phyloP scores from a whole-genome alignment of 768 basidiomycete species.

The Tricholoma sp. region DNA sequence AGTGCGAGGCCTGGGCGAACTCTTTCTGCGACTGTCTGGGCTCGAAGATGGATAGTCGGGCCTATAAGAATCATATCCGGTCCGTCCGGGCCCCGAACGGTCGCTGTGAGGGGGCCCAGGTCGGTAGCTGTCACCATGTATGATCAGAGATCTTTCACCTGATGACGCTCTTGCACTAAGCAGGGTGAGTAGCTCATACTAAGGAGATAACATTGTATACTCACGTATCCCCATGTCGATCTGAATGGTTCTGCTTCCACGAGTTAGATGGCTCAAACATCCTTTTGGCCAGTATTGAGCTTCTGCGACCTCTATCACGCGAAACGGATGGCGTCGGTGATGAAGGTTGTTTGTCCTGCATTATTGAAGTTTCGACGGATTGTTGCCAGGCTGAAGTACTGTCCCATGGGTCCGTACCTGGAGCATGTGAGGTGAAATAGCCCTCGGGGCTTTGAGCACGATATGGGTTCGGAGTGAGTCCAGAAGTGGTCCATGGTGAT shows the following conservation, averaged over 20 bases:
- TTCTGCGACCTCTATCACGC: conserved; percentile 26
- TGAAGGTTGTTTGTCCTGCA: conserved; percentile 39
- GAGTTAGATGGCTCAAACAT: conserved; percentile 70
- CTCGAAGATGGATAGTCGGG: conserved; percentile 31
- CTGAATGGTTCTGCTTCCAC: conserved; percentile 59
- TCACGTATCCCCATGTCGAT: conserved; percentile 42
- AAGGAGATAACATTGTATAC: conserved; percentile 13
- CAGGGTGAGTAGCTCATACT: background rate
- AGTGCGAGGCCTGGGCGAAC: conserved; percentile 3
- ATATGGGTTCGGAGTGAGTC: conserved; percentile 18
- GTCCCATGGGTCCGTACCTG: conserved; percentile 45
- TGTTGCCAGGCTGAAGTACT: conserved; percentile 37
- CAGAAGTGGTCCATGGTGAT: background rate
- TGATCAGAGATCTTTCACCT: conserved; percentile 27
- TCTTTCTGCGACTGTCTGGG: conserved; percentile 17
- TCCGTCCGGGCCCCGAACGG: conserved; percentile 32
- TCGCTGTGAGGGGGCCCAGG: conserved; percentile 32
- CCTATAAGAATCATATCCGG: conserved; percentile 46
- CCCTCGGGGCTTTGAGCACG: conserved; percentile 49
- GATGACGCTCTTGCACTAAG: conserved; percentile 6
- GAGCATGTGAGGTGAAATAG: conserved; percentile 34
- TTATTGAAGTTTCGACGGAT: conserved; percentile 24
- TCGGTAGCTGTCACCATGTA: conserved; percentile 46
- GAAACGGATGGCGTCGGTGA: conserved; percentile 30
- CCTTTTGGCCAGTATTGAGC: conserved; percentile 33